Percentiles rank a stretch among this genome's conserved stretches.
These are phyloP conservation scores for Cochlearia excelsa DNA, from an alignment of 345 rosid species.

Conservation along the genomic window DNA sequence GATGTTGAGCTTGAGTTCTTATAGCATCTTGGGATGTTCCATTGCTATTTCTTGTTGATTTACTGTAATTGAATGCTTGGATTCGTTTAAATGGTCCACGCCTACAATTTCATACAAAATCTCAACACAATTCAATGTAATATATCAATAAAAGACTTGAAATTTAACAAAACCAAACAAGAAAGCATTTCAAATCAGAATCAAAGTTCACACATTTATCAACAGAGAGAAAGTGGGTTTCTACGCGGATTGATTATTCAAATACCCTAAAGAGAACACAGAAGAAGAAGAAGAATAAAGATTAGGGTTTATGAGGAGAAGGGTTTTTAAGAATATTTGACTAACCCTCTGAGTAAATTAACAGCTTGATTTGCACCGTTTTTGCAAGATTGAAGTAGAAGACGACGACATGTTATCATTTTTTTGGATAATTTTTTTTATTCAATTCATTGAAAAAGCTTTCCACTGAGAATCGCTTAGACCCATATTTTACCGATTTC, in stretches of 20 bases:
- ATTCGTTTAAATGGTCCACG: conserved; percentile 42
- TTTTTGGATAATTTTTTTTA: background rate
- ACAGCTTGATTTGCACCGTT: conserved; percentile 34
- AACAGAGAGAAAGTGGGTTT: too few species aligned
- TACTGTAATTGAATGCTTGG: conserved; percentile 50
- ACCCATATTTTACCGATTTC: background rate
- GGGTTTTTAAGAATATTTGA: conserved; percentile 11
- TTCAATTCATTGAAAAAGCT: background rate
- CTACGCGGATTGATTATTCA: too few species aligned
- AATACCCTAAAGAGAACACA: too few species aligned
- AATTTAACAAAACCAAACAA: conserved; percentile 7
- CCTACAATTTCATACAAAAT: conserved; percentile 32
- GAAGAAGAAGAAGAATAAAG: too few species aligned
- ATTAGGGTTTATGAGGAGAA: background rate
- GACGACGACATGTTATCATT: conserved; percentile 35
- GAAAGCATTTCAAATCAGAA: conserved; percentile 6
- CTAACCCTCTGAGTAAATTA: conserved; percentile 39
- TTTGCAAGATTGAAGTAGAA: conserved; percentile 42
- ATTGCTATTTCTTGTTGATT: conserved; percentile 41
- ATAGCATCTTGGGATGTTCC: conserved; percentile 28
- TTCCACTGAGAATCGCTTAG: background rate
- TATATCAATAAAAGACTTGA: too few species aligned
- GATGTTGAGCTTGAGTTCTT: conserved; percentile 34
- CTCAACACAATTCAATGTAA: background rate
- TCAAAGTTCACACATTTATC: background rate